Evolutionary conservation across 306 rosid genomes (phyloP).

Genomic region (Biancaea sappan): DNA sequence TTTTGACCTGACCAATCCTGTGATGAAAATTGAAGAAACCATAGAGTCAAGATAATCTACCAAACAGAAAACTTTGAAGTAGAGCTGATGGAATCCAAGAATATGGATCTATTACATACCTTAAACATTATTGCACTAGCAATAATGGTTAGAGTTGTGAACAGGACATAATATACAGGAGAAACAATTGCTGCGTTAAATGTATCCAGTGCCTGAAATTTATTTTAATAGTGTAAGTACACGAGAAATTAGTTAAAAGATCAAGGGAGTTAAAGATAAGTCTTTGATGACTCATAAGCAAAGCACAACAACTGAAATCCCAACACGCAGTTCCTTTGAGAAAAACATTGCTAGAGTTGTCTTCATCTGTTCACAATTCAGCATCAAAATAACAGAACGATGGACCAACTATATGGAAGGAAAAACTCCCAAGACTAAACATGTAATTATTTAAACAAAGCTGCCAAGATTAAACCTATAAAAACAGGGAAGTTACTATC

Average conservation of each 20-base stretch:
- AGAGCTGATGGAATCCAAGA: slow-evolving; percentile 15
- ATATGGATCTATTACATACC: slow-evolving; percentile 43
- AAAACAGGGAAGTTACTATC: background rate
- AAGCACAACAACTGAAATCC: background rate
- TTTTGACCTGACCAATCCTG: slow-evolving; percentile 98
- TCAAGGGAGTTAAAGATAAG: slow-evolving; percentile 7
- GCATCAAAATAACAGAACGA: background rate
- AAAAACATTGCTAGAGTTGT: background rate
- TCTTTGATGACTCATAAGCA: background rate
- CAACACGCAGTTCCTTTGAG: background rate
- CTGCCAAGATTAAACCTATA: background rate
- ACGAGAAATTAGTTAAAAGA: background rate
- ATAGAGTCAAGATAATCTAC: background rate
- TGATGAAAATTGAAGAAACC: slow-evolving; percentile 14
- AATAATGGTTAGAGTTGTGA: slow-evolving; percentile 72
- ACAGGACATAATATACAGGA: slow-evolving; percentile 81
- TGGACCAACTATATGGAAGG: background rate
- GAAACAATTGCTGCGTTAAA: slow-evolving; percentile 74
- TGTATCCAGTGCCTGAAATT: slow-evolving; percentile 77
- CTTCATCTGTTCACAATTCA: background rate
- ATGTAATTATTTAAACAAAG: background rate
- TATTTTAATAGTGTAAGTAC: background rate
- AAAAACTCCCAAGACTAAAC: background rate
- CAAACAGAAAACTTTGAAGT: background rate
- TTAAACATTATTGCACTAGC: slow-evolving; percentile 87